Percentiles rank a stretch among this genome's conserved stretches.
phyloP scores from a whole-genome alignment of 1,139 yeast species.

The Yamadazyma sp. region DNA sequence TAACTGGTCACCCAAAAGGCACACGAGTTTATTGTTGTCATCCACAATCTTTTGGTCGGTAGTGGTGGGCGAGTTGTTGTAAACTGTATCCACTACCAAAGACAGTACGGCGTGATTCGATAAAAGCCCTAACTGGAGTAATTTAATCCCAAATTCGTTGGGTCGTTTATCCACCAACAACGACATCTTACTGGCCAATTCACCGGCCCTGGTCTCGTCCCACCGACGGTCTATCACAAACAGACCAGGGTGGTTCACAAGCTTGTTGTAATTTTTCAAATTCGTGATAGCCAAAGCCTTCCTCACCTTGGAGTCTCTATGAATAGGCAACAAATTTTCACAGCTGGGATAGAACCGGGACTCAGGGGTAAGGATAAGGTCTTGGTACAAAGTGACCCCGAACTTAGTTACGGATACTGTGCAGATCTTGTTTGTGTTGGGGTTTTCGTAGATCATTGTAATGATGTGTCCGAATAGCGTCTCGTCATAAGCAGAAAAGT shows the following conservation, averaged over 20 bases:
- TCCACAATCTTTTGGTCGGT: slow-evolving; percentile 25
- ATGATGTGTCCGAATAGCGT: slow-evolving; percentile 52
- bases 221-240: slow-evolving; percentile 25
- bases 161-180: slow-evolving; percentile 54
- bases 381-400: slow-evolving; percentile 64
- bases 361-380: slow-evolving; percentile 57
- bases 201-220: slow-evolving; percentile 86
- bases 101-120: slow-evolving; percentile 57
- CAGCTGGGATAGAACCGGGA: slow-evolving; percentile 82
- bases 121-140: slow-evolving; percentile 57
- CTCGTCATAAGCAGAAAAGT: slow-evolving; percentile 55
- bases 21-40: slow-evolving; percentile 78
- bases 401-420: slow-evolving; percentile 66
- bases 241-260: slow-evolving; percentile 28
- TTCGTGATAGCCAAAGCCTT: slow-evolving; percentile 75
- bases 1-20: slow-evolving; percentile 75
- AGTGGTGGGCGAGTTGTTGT: slow-evolving; percentile 40
- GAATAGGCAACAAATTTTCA: slow-evolving; percentile 56
- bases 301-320: slow-evolving; percentile 60
- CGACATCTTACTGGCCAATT: slow-evolving; percentile 60
- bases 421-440: slow-evolving; percentile 47
- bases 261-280: slow-evolving; percentile 63
- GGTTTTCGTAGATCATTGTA: slow-evolving; percentile 54
- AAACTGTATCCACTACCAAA: slow-evolving; percentile 69
- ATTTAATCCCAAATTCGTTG: slow-evolving; percentile 51